phyloP scores from a whole-genome alignment of 345 rosid species.

The Mangifera indica region DNA sequence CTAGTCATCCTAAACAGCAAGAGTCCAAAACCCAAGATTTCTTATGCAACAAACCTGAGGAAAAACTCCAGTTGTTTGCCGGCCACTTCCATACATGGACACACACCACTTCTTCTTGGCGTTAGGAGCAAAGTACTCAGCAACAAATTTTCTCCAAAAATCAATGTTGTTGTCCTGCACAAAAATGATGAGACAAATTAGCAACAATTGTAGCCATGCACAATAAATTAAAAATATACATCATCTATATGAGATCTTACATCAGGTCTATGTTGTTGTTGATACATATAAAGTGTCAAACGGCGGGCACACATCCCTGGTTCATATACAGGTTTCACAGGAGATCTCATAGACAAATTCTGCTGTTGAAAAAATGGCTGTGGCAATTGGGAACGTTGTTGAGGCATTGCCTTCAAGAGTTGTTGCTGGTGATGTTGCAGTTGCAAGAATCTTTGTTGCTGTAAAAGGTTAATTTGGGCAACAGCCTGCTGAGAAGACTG shows the following conservation, averaged over 20 bases:
- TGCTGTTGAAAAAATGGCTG: conserved; percentile 87
- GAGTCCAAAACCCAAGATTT: neutral
- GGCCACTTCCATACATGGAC: conserved; percentile 98
- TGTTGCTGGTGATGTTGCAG: conserved; percentile 73
- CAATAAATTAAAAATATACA: conserved; percentile 12
- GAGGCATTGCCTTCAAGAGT: conserved; percentile 81
- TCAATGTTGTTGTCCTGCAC: conserved; percentile 93
- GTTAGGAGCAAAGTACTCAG: conserved; percentile 86
- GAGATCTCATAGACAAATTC: conserved; percentile 67
- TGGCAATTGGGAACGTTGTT: conserved; percentile 68
- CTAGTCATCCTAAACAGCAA: neutral
- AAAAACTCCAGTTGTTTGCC: conserved; percentile 91
- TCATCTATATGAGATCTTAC: conserved; percentile 40
- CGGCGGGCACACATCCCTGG: conserved; percentile 98
- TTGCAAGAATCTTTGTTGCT: conserved; percentile 77
- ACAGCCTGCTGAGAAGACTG: conserved; percentile 76
- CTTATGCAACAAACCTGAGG: conserved; percentile 72
- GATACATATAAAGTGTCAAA: conserved; percentile 82
- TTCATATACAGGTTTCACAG: conserved; percentile 71
- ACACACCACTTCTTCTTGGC: conserved; percentile 99
- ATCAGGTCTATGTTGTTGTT: conserved; percentile 93
- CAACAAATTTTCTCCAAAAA: conserved; percentile 96
- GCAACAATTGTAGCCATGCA: conserved; percentile 18
- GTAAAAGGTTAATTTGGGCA: conserved; percentile 63
- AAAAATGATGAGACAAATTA: conserved; percentile 22